Evolutionary conservation across 2,329 filamentous ascomycete genomes (phyloP).

Genomic region (Exophiala dermatitidis): DNA sequence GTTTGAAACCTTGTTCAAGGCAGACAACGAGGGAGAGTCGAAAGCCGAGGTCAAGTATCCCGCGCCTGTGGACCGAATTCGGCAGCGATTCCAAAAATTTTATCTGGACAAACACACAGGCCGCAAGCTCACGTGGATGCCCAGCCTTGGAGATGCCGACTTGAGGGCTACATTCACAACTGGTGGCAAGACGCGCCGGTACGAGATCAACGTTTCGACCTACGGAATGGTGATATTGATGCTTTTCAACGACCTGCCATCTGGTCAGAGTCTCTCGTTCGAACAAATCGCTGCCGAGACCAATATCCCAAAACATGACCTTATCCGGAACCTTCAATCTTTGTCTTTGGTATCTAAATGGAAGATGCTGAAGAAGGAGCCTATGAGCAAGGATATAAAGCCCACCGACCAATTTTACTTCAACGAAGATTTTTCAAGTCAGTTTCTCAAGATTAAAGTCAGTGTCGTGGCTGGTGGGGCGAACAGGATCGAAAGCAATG

Average conservation of each 20-base stretch:
- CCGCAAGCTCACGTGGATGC: conserved; percentile 76
- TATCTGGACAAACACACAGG: conserved; percentile 84
- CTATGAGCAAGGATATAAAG: conserved; percentile 69
- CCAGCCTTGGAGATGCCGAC: conserved; percentile 73
- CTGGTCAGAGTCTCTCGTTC: conserved; percentile 47
- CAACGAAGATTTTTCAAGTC: conserved; percentile 74
- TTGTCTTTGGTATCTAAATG: conserved; percentile 78
- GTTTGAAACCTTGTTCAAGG: conserved; percentile 68
- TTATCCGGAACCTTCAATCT: conserved; percentile 71
- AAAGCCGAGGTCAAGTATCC: conserved; percentile 63
- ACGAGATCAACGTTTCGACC: conserved; percentile 87
- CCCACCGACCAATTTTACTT: conserved; percentile 71
- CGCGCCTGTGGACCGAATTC: conserved; percentile 62
- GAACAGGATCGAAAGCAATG: conserved; percentile 74
- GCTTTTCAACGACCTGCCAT: conserved; percentile 72
- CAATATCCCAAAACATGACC: conserved; percentile 66
- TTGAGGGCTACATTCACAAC: conserved; percentile 72
- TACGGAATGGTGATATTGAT: conserved; percentile 86
- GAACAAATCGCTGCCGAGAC: conserved; percentile 80
- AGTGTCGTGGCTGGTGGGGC: conserved; percentile 68
- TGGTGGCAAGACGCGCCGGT: conserved; percentile 64
- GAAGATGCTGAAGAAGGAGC: conserved; percentile 70
- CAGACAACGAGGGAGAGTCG: conserved; percentile 44
- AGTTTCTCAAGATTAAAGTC: conserved; percentile 80
- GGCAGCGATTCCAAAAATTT: conserved; percentile 79